Percentiles rank a stretch among this genome's conserved stretches.
These are phyloP conservation scores for Zopfochytrium polystomum DNA, from an alignment of 371 early-diverging fungal genomes.

Conservation along the genomic window DNA sequence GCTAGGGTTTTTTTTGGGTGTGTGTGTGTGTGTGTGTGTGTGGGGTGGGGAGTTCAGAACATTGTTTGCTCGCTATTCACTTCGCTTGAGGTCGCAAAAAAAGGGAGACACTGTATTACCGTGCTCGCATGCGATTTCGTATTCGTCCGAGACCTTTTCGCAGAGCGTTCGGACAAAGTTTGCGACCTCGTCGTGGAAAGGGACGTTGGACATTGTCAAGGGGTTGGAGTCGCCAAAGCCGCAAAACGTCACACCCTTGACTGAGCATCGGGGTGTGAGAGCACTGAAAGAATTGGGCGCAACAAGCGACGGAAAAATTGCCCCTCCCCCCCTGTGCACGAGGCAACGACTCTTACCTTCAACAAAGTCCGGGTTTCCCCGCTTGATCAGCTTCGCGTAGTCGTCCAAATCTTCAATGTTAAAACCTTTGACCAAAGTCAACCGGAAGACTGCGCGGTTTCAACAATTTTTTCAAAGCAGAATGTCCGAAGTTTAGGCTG, in stretches of 20 bases:
- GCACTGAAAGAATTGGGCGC: conserved; percentile 53
- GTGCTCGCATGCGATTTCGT: conserved; percentile 74
- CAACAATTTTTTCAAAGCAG: not conserved
- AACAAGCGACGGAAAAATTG: conserved; percentile 54
- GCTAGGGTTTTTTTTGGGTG: conserved; percentile 7
- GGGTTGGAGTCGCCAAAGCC: conserved; percentile 29
- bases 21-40: no score
- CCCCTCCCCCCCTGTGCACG: conserved; percentile 44
- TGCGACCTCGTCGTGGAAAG: conserved; percentile 76
- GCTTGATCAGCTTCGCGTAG: conserved; percentile 68
- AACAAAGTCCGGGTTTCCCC: conserved; percentile 75
- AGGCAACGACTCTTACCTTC: no score
- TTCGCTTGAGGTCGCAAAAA: no score
- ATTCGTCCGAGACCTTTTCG: conserved; percentile 56
- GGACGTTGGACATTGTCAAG: conserved; percentile 52
- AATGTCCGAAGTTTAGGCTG: not conserved
- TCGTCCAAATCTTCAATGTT: conserved; percentile 69
- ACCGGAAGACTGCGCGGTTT: conserved; percentile 59
- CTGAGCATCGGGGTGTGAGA: no score
- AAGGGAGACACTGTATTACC: conserved; percentile 8
- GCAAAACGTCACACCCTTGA: conserved; percentile 59
- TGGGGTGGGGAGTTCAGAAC: conserved; percentile 38
- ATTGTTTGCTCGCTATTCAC: no score
- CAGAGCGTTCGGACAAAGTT: conserved; percentile 63
- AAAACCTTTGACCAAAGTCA: conserved; percentile 76